Evolutionary conservation across 306 rosid genomes (phyloP).

Genomic region (Sesbania bispinosa): DNA sequence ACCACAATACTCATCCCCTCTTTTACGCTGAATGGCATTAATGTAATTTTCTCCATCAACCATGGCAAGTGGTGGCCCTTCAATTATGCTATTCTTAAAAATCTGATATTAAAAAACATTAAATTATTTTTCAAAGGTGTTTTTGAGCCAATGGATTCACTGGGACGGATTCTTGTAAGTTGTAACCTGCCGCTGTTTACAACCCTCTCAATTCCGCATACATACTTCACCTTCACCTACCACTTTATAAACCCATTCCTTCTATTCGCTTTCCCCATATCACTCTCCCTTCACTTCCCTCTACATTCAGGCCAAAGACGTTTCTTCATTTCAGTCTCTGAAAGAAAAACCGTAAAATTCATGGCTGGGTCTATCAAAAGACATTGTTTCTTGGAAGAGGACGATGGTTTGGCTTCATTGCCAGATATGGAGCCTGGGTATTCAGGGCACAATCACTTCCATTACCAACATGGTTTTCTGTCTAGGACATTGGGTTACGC

Average conservation of each 20-base stretch:
- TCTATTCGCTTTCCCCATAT: background rate
- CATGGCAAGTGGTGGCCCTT: background rate
- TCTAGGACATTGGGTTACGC: conserved; percentile 54
- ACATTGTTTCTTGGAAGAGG: conserved; percentile 63
- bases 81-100: background rate
- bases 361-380: conserved; percentile 55
- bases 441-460: conserved; percentile 36
- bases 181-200: conserved; percentile 41
- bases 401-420: conserved; percentile 48
- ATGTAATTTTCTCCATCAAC: background rate
- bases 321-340: background rate
- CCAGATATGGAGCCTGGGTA: conserved; percentile 55
- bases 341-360: background rate
- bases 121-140: background rate
- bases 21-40: background rate
- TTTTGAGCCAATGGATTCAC: conserved; percentile 68
- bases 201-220: conserved; percentile 24
- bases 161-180: conserved; percentile 37
- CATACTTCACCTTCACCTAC: conserved; percentile 42
- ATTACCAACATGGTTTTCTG: conserved; percentile 31
- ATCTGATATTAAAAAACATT: background rate
- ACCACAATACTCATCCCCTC: background rate
- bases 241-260: conserved; percentile 36
- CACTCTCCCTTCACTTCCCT: background rate
- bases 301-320: background rate